Conservation (phyloP, 140 eudicot genomes). For the Stevia rebaudiana region DNA sequence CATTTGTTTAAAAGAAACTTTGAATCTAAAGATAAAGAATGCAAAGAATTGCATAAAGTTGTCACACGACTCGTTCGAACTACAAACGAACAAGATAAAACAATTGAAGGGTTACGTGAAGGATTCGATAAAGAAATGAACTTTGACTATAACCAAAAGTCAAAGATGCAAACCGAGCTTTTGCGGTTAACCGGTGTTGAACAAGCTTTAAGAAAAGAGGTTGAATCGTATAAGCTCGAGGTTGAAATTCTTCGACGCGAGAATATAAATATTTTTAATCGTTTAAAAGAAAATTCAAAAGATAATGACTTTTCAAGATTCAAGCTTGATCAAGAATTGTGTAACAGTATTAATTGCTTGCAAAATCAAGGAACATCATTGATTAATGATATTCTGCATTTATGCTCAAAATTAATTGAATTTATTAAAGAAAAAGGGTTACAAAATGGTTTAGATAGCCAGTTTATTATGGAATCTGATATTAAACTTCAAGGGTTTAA, state of each 20-base stretch:
- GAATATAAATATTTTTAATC: slow-evolving; percentile 65
- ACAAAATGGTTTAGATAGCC: slow-evolving; percentile 48
- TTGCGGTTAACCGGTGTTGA: slow-evolving; percentile 75
- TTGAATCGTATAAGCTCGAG: slow-evolving; percentile 63
- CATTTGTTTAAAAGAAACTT: slow-evolving; percentile 51
- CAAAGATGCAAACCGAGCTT: slow-evolving; percentile 72
- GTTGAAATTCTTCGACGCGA: slow-evolving; percentile 78
- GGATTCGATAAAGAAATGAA: slow-evolving; percentile 51
- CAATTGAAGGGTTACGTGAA: slow-evolving; percentile 66
- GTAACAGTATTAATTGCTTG: slow-evolving; percentile 50
- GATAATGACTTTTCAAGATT: slow-evolving; percentile 42
- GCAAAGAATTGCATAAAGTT: slow-evolving; percentile 70
- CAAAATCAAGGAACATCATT: slow-evolving; percentile 64
- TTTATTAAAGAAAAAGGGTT: slow-evolving; percentile 37
- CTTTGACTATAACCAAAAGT: slow-evolving; percentile 44
- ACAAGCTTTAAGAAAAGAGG: slow-evolving; percentile 69
- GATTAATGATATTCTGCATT: slow-evolving; percentile 49
- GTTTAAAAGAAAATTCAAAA: slow-evolving; percentile 54
- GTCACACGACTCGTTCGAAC: slow-evolving; percentile 61
- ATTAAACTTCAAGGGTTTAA: slow-evolving; percentile 83
- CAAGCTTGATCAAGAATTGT: slow-evolving; percentile 70
- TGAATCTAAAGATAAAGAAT: slow-evolving; percentile 65
- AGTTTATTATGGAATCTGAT: slow-evolving; percentile 66
- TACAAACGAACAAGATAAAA: slow-evolving; percentile 75
- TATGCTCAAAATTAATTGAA: slow-evolving; percentile 55